A percentile compares a stretch with the other conserved stretches of the same genome.
These are phyloP conservation scores for Aspergillus mulundensis DNA, from an alignment of 495 filamentous ascomycete species.

Conservation along the genomic window DNA sequence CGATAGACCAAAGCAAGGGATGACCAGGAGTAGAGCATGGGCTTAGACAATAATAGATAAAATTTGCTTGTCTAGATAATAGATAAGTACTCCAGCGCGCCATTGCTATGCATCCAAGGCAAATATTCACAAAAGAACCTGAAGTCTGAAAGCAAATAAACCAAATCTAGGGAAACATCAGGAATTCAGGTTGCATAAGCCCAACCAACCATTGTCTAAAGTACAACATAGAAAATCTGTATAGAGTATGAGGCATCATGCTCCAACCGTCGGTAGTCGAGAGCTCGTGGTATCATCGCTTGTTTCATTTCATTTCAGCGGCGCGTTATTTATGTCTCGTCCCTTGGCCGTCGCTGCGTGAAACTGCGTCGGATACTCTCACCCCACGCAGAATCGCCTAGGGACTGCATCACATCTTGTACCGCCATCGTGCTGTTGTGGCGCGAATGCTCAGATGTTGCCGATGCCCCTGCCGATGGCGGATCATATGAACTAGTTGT, in stretches of 20 bases:
- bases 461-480: constrained; percentile 14
- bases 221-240: not conserved
- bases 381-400: constrained; percentile 87
- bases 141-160: not conserved
- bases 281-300: constrained; percentile 13
- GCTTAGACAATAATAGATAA: not conserved
- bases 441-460: constrained; percentile 28
- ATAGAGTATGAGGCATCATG: not conserved
- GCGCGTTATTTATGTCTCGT: constrained; percentile 9
- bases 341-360: constrained; percentile 56
- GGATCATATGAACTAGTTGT: constrained; percentile 29
- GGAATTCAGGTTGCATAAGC: too few relatives aligned
- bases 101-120: constrained; percentile 10
- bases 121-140: not conserved
- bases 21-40: not conserved
- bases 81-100: constrained; percentile 8
- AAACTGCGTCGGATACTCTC: constrained; percentile 88
- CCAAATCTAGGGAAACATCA: constrained; percentile 8
- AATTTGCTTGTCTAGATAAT: constrained; percentile 1
- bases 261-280: not conserved
- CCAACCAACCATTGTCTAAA: not conserved
- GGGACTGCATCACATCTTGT: constrained; percentile 71
- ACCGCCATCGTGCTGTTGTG: constrained; percentile 67
- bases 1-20: not conserved
- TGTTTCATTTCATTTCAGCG: not conserved